These are phyloP conservation scores for Monosporascus sp. DNA, from an alignment of 2,329 filamentous ascomycete species.

Conservation along the genomic window DNA sequence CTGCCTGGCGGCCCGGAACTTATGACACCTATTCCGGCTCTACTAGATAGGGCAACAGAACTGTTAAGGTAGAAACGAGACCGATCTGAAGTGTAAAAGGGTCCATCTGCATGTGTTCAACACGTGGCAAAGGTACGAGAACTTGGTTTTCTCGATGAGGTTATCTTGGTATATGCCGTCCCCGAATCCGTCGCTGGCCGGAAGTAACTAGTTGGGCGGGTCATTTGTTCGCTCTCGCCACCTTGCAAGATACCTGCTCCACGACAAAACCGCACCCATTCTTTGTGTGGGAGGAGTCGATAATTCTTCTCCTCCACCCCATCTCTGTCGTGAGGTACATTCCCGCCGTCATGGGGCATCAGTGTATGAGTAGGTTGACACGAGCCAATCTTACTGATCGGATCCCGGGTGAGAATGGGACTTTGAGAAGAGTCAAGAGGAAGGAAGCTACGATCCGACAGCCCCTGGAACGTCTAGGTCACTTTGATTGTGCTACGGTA, in stretches of 20 bases:
- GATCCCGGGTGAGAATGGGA: no score
- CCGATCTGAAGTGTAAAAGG: slow-evolving; percentile 43
- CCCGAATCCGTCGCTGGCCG: slow-evolving; percentile 43
- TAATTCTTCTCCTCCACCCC: slow-evolving; percentile 6
- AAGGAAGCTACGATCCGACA: no score
- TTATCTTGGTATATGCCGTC: slow-evolving; percentile 45
- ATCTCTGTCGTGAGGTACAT: no score
- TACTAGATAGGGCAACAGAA: slow-evolving; percentile 36
- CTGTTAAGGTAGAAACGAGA: slow-evolving; percentile 43
- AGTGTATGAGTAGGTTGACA: no score
- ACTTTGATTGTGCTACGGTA: no score
- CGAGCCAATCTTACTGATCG: no score
- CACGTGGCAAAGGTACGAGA: slow-evolving; percentile 38
- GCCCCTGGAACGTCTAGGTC: no score
- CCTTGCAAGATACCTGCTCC: slow-evolving; percentile 42
- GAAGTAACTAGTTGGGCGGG: slow-evolving; percentile 36
- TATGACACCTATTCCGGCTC: slow-evolving; percentile 34
- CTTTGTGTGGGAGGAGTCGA: slow-evolving; percentile 36
- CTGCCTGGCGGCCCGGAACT: slow-evolving; percentile 39
- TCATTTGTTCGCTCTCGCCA: slow-evolving; percentile 35
- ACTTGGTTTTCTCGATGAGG: slow-evolving; percentile 38
- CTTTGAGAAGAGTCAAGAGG: no score
- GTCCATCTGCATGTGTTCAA: slow-evolving; percentile 39
- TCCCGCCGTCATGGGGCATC: no score
- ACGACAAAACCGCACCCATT: slow-evolving; percentile 43